phyloP scores from a whole-genome alignment of 2,329 filamentous ascomycete species.

The Botrytis elliptica region DNA sequence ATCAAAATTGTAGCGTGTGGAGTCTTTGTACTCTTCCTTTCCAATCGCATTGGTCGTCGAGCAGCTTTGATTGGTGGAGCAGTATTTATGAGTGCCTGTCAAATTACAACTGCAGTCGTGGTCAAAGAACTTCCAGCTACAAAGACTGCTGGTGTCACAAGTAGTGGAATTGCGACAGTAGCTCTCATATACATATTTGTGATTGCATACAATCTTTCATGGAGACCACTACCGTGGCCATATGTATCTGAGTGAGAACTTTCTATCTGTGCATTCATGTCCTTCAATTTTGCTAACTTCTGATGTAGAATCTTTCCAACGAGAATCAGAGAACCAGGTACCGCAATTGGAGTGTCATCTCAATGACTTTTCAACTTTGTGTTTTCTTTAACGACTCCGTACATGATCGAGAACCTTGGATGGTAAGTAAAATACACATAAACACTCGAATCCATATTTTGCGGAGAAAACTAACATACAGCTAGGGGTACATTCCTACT shows the following conservation, averaged over 20 bases:
- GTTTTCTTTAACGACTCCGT: not conserved
- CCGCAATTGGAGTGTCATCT: not conserved
- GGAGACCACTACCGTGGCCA: not conserved
- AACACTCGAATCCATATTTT: not conserved
- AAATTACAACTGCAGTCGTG: not conserved
- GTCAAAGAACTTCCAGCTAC: not conserved
- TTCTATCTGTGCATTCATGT: not conserved
- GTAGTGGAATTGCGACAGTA: not conserved
- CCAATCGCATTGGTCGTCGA: constrained; percentile 48
- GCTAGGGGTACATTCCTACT: not conserved
- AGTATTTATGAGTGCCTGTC: not conserved
- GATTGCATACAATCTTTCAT: not conserved
- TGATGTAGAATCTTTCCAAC: not conserved
- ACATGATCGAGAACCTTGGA: not conserved
- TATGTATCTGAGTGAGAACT: not conserved
- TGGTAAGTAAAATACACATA: not conserved
- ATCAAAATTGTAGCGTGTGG: constrained; percentile 52
- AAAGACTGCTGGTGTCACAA: not conserved
- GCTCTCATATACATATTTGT: not conserved
- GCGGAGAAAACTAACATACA: not conserved
- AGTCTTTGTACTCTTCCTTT: constrained; percentile 52
- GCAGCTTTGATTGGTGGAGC: constrained; percentile 40
- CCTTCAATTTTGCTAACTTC: not conserved
- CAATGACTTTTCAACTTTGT: constrained; percentile 1
- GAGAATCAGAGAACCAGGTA: not conserved